Conservation (phyloP, 768 basidiomycete genomes). For the Hortiboletus campestris region DNA sequence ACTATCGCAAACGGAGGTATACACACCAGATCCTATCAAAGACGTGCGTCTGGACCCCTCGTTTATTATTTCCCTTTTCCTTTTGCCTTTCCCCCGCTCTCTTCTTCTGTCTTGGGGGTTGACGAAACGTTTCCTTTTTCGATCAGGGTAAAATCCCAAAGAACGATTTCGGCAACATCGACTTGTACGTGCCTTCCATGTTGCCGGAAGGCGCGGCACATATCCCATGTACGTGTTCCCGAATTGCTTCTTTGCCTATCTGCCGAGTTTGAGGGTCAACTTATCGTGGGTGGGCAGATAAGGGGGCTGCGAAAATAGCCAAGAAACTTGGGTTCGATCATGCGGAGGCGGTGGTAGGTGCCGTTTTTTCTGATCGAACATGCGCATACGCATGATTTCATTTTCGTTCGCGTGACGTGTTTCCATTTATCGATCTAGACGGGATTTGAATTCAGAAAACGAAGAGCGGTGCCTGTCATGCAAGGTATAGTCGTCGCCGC, state of each 20-base stretch:
- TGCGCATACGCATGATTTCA: neutral
- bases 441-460: conserved; percentile 95
- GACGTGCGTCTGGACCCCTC: conserved; percentile 61
- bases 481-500: conserved; percentile 84
- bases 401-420: neutral
- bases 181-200: conserved; percentile 94
- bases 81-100: neutral
- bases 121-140: conserved; percentile 11
- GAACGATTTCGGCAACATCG: conserved; percentile 96
- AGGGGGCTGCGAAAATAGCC: conserved; percentile 86
- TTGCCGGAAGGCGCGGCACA: conserved; percentile 84
- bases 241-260: conserved; percentile 10
- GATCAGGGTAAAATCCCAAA: conserved; percentile 86
- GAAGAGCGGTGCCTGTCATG: conserved; percentile 80
- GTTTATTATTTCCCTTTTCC: conserved; percentile 2
- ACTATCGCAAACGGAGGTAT: conserved; percentile 78
- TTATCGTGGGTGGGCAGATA: conserved; percentile 46
- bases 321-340: conserved; percentile 83
- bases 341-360: conserved; percentile 92
- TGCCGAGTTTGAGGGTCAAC: conserved; percentile 11
- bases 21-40: conserved; percentile 73
- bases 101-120: neutral
- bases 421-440: conserved; percentile 48
- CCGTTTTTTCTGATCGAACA: conserved; percentile 10
- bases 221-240: conserved; percentile 73